A percentile compares a stretch with the other conserved stretches of the same genome.
Conservation (phyloP, 495 filamentous ascomycete species). For the Parmelia sp. region DNA sequence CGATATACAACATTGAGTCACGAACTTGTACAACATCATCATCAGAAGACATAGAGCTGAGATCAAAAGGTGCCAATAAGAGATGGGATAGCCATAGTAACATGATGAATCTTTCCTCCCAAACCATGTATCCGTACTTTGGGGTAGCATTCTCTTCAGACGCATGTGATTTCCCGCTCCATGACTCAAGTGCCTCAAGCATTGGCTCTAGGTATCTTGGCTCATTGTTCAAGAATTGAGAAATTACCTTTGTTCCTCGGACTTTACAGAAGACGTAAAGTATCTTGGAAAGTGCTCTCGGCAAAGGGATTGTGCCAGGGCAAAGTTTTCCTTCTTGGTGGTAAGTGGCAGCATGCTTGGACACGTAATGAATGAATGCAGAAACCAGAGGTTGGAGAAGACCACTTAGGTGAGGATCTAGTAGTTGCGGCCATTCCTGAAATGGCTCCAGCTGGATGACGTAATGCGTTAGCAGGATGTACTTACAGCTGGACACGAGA, state of each 20-base stretch:
- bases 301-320: conserved; percentile 44
- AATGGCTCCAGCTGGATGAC: conserved; percentile 69
- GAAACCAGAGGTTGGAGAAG: conserved; percentile 67
- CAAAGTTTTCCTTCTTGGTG: conserved; percentile 32
- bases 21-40: conserved; percentile 31
- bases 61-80: conserved; percentile 86
- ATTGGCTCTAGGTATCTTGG: conserved; percentile 74
- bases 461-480: not conserved
- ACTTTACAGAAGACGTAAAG: conserved; percentile 93
- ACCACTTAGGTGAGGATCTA: conserved; percentile 77
- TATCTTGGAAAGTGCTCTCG: conserved; percentile 65
- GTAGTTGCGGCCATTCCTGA: conserved; percentile 90
- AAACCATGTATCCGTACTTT: conserved; percentile 44
- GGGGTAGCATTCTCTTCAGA: conserved; percentile 15
- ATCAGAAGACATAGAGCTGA: conserved; percentile 72
- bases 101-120: conserved; percentile 85
- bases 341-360: conserved; percentile 31
- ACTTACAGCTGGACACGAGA: not conserved
- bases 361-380: conserved; percentile 65
- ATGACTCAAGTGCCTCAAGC: conserved; percentile 57
- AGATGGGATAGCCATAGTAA: conserved; percentile 91
- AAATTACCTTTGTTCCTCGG: conserved; percentile 85
- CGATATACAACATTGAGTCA: conserved; percentile 29
- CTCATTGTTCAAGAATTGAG: conserved; percentile 83
- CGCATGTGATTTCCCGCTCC: conserved; percentile 31